Evolutionary conservation across 2,329 filamentous ascomycete species (phyloP), one percentile per base, ranked within the genome.

Genomic region (Hypoxylon rubiginosum): DNA sequence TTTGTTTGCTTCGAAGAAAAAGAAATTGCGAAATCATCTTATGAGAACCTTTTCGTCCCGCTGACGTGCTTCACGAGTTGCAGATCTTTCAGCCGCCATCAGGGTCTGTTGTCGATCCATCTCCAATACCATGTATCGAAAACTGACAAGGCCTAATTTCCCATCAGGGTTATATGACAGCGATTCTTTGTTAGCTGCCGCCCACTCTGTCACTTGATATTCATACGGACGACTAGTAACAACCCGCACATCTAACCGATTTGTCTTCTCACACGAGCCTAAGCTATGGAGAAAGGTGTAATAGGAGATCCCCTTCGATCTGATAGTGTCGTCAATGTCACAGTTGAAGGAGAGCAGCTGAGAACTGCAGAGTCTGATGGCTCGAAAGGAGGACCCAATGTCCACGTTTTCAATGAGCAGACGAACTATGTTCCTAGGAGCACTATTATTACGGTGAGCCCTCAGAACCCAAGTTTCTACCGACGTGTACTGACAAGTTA

Each of bases 381-480:
- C 9, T 48, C 57, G 15, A 50, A 36, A 7, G 52, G 49, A 17
- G 49, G 59, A 32, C 48, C 53, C 26, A 32, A 63, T 28, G 43
- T 54, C 9, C 74, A 78, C 50, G 74, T 77, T 21, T 86, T 87
- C 75, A 86, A 85, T 45, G 85, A 87, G 67, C 85, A 87, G 72
- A 86, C 85, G 15, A 85, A 86, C 66, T 87, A 86, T 77, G 84
- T 86, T 2, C 82, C 84, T 4, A 80, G 71, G 53, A 78, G 78
- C 24, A 84, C 79, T 1, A 86, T 87, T 52, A 82, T 86, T 68
- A 86, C 80, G n/a, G 84, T 85, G 74, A 63, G 71, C n/a, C n/a
- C 11, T 5, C 21, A 17, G 19, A 57, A 26, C 17, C 4, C 34
- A 4, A n/a, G 17, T 43, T 11, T 9, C 21, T 53, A 17, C 24